Base-by-base conservation (phyloP, 2,329 filamentous ascomycete species). In the Botrytis tulipae region DNA sequence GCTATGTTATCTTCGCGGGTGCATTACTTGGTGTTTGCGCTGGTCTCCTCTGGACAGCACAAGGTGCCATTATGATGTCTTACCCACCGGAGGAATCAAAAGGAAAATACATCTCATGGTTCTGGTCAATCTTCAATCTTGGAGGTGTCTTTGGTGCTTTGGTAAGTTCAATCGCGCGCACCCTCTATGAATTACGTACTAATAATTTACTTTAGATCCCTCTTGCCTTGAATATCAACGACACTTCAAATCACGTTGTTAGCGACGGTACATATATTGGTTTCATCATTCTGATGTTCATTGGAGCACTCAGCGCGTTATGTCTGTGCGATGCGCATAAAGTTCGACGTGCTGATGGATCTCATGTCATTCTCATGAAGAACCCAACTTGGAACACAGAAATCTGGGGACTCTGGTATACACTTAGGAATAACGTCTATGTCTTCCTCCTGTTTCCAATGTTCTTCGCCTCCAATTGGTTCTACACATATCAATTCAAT, bases 81-180 rank as follows among this genome's bases (percentile, higher is more conserved):
- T 97, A 97, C 82, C 93, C 94, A 2, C 85, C 88, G 18, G 94
- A 97, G 83, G 82, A 89, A 51, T 88, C 89, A 76, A 97, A 97
- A 86, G 94, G 94, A 61, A 90, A 91, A 74, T 97, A 93, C 81
- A 96, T 97, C 81, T 92, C 92, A 73, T 91, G 90, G 84, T 97
- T 97, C 84, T 97, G 94, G 94, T 90, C 94, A 82, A 96, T 97
- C 79, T 97, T 97, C 87, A 97, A 97, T 83, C 82, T 94, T 72
- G 94, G 94, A 78, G 93, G 90, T 79, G 94, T 97, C 74, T 93
- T 97, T 81, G 94, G 94, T 76, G 90, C 91, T 79, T 82, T 90
- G 77, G 83, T 85, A 78, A 76, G 82, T 79, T 40, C 9, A 42
- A 32, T 16, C 16, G 14, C 37, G 16, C n/a, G 20, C 4, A n/a